These are phyloP conservation scores for Aspergillus luchuensis DNA, from an alignment of 2,329 filamentous ascomycete species.

Conservation along the genomic window DNA sequence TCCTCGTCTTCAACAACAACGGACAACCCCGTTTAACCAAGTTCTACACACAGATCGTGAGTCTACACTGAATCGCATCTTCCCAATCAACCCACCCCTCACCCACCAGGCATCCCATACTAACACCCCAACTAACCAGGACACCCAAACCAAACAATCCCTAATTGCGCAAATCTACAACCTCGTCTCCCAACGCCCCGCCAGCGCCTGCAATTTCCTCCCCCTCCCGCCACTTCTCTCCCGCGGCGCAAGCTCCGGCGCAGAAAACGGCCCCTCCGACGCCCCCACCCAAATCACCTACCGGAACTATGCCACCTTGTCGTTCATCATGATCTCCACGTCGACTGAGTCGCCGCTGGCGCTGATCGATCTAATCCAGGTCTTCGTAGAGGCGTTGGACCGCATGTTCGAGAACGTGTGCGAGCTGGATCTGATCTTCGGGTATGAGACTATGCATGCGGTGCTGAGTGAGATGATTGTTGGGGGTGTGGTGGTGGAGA, in stretches of 20 bases:
- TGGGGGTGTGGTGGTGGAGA: slow-evolving; percentile 92
- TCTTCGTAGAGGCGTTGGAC: slow-evolving; percentile 95
- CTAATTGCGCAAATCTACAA: slow-evolving; percentile 97
- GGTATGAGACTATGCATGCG: slow-evolving; percentile 95
- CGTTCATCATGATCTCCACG: slow-evolving; percentile 97
- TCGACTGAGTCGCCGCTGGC: slow-evolving; percentile 94
- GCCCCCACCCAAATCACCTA: slow-evolving; percentile 95
- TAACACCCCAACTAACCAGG: slow-evolving; percentile 56
- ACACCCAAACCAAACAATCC: slow-evolving; percentile 94
- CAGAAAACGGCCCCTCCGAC: slow-evolving; percentile 69
- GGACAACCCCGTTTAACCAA: slow-evolving; percentile 96
- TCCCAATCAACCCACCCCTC: too few species aligned
- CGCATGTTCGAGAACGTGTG: slow-evolving; percentile 97
- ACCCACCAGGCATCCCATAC: too few species aligned
- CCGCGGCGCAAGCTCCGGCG: slow-evolving; percentile 52
- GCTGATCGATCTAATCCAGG: slow-evolving; percentile 93
- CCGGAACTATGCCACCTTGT: slow-evolving; percentile 95
- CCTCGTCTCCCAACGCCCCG: slow-evolving; percentile 85
- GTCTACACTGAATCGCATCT: slow-evolving; percentile 19
- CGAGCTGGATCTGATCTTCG: slow-evolving; percentile 97
- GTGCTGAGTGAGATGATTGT: slow-evolving; percentile 92
- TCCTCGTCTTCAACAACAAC: slow-evolving; percentile 97
- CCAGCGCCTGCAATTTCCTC: slow-evolving; percentile 96
- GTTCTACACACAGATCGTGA: slow-evolving; percentile 95
- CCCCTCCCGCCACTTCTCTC: slow-evolving; percentile 70